phyloP scores from a whole-genome alignment of 768 basidiomycete genomes.

The Obba rivulosa region DNA sequence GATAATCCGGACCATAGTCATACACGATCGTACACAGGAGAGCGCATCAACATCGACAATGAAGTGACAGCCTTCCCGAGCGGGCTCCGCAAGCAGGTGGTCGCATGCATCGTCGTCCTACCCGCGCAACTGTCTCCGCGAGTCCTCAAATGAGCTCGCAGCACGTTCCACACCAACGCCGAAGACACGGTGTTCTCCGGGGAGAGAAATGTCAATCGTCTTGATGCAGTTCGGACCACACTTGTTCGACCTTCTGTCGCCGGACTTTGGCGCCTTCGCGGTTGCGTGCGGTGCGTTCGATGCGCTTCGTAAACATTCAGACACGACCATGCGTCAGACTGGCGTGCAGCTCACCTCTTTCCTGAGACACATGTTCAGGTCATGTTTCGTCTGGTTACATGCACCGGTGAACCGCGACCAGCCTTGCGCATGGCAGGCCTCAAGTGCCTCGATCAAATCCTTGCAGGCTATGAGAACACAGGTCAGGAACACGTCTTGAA shows the following conservation, averaged over 20 bases:
- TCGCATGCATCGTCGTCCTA: too few species aligned
- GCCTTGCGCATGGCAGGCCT: conserved; percentile 57
- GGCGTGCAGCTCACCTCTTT: conserved; percentile 49
- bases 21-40: too few species aligned
- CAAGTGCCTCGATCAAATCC: conserved; percentile 74
- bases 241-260: conserved; percentile 51
- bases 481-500: conserved; percentile 7
- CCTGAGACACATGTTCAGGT: conserved; percentile 65
- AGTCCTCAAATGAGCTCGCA: too few species aligned
- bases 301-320: conserved; percentile 37
- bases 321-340: conserved; percentile 1
- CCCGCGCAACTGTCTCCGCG: too few species aligned
- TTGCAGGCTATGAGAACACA: conserved; percentile 48
- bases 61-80: too few species aligned
- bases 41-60: too few species aligned
- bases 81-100: too few species aligned
- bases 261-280: conserved; percentile 55
- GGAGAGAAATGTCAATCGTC: conserved; percentile 19
- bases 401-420: conserved; percentile 66
- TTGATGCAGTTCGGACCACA: conserved; percentile 51
- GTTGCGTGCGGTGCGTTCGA: conserved; percentile 54
- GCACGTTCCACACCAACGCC: too few species aligned
- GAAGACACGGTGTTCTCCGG: too few species aligned
- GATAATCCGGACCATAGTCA: too few species aligned
- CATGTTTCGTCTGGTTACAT: conserved; percentile 65